Conservation (phyloP, 2,329 filamentous ascomycete genomes). For the Aspergillus versicolor region DNA sequence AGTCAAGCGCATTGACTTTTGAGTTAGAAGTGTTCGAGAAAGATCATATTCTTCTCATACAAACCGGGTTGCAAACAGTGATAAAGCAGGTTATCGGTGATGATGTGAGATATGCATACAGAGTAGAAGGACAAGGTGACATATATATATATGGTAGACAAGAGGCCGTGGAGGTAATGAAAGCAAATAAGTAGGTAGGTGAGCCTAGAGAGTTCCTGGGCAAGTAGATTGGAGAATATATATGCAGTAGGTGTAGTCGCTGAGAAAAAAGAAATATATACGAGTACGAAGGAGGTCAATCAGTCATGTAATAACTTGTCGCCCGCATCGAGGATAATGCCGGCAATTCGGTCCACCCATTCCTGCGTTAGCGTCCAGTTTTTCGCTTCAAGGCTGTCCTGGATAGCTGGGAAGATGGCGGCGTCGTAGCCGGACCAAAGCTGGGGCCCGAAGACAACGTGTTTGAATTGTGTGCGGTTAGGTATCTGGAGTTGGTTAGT, state of each 20-base stretch:
- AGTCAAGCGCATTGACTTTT: background rate
- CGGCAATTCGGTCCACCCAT: constrained; percentile 70
- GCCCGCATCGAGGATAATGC: constrained; percentile 64
- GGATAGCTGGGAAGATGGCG: constrained; percentile 76
- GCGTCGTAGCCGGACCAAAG: constrained; percentile 69
- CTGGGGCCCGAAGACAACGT: constrained; percentile 83
- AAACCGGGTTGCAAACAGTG: too few species aligned
- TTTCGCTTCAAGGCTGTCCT: constrained; percentile 71
- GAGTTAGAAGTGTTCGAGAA: too few species aligned
- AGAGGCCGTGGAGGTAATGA: background rate
- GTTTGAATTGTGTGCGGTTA: constrained; percentile 89
- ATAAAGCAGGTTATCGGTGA: background rate
- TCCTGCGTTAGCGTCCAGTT: constrained; percentile 69
- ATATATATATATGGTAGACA: constrained; percentile 4
- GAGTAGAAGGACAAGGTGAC: background rate
- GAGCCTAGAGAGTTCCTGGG: background rate
- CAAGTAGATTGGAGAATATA: background rate
- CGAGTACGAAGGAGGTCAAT: constrained; percentile 11
- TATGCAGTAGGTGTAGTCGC: background rate
- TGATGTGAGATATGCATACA: background rate
- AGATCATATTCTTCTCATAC: too few species aligned
- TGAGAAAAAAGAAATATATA: background rate
- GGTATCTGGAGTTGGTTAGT: constrained; percentile 59
- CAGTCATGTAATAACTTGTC: constrained; percentile 43
- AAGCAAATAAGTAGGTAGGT: background rate